Base-by-base conservation (phyloP, 177 flowering plant genomes). In the Vitis hybrid region DNA sequence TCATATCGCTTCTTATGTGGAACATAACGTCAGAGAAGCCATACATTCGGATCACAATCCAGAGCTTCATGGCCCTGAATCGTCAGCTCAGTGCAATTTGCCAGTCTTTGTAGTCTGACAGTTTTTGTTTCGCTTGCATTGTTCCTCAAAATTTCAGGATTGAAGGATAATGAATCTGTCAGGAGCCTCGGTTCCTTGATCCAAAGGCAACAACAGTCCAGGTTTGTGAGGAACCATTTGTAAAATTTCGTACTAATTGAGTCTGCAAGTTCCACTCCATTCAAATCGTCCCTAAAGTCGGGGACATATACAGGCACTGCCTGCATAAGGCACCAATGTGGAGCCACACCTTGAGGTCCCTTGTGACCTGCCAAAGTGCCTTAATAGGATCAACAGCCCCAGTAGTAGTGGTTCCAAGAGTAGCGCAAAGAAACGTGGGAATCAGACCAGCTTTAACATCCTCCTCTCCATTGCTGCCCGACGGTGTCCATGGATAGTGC, bases 161-260 rank as follows among this genome's bases (percentile, higher is more conserved):
- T 51, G 1, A 76, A 61, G 0, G 62, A 45, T 0, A 80, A 67
- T 1, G 78, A 55, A 0, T 74, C 49, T 11, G 73, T 60, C 2
- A 75, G 20, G 2, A 48, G 2, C 2, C 10, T 51, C 0, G 80
- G 78, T 16, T 65, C 31, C 64, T 77, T 68, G 3, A 77, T 68
- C 80, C 80, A 80, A 3, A 80, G 48, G 66, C 77, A 77, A 45
- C 78, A 77, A 18, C 76, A 80, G 9, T 80, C 82, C 56, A 80
- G 13, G 19, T 60, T 64, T 0, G 74, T 68, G 19, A 78, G 49
- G 5, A 78, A 53, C 81, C 81, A 78, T 16, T 78, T 78, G 34
- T 78, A 77, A 14, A 76, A 52, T 6, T 66, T 70, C 18, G 68
- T 19, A 54, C 78, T 78, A 10, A 78, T 14, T 1, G 78, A 78